Percentiles rank a stretch among this genome's conserved stretches.
Conservation (phyloP, 768 basidiomycete genomes). For the Lactarius pseudohatsudake region DNA sequence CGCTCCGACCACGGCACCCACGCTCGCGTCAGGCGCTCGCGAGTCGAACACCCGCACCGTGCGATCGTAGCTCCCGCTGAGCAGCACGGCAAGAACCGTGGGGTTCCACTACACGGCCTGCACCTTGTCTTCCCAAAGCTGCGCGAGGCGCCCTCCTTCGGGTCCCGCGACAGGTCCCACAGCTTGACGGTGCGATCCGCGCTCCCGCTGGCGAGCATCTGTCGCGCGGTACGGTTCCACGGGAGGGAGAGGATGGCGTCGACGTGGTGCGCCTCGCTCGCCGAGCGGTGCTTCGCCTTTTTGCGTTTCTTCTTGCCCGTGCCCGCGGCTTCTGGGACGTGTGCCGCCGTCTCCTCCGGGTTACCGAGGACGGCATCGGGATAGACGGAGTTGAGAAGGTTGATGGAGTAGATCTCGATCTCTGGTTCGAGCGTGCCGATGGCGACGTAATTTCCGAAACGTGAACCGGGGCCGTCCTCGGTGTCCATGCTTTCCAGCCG, state of each 20-base stretch:
- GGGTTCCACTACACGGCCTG: constrained; percentile 97
- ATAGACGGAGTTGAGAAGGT: constrained; percentile 91
- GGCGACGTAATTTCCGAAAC: constrained; percentile 86
- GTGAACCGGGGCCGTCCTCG: constrained; percentile 29
- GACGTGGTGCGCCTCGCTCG: constrained; percentile 75
- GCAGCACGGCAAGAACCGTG: constrained; percentile 80
- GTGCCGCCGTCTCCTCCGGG: constrained; percentile 78
- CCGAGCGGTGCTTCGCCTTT: constrained; percentile 67
- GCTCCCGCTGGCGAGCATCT: constrained; percentile 86
- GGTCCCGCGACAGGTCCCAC: constrained; percentile 86
- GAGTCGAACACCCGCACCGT: constrained; percentile 95
- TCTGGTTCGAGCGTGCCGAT: constrained; percentile 97
- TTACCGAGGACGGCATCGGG: constrained; percentile 90
- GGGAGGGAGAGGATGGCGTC: constrained; percentile 91
- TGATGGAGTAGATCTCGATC: constrained; percentile 98
- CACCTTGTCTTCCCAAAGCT: constrained; percentile 91
- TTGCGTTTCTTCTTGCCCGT: constrained; percentile 97
- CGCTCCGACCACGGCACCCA: constrained; percentile 80
- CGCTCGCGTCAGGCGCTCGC: constrained; percentile 74
- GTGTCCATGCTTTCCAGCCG: constrained; percentile 39
- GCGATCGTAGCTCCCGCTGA: constrained; percentile 93
- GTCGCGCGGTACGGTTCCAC: constrained; percentile 90
- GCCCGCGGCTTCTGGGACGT: constrained; percentile 75
- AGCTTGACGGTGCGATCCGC: constrained; percentile 96
- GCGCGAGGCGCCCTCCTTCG: constrained; percentile 65